Percentiles rank a stretch among this genome's conserved stretches.
Evolutionary conservation across 23 red algal species (phyloP).

Genomic region (Cyanidiococcus yangmingshanensis): DNA sequence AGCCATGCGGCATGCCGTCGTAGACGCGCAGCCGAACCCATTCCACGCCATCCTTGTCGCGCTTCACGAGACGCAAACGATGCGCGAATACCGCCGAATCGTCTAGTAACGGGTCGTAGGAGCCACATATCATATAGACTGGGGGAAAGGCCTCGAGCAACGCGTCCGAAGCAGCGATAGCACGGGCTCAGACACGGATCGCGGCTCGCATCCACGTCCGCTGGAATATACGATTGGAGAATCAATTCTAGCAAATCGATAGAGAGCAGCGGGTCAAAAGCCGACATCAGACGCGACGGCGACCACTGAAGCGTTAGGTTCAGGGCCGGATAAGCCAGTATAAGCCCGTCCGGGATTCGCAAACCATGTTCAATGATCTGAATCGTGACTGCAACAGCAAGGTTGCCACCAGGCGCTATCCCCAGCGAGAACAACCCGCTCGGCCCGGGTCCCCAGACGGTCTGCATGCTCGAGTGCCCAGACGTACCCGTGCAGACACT

Average conservation of each 20-base stretch:
- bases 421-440: constrained; percentile 64
- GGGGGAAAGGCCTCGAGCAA: constrained; percentile 36
- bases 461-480: constrained; percentile 56
- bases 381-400: constrained; percentile 54
- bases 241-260: constrained; percentile 57
- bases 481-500: constrained; percentile 43
- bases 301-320: constrained; percentile 64
- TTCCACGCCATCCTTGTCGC: not conserved
- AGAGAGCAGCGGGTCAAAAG: constrained; percentile 81
- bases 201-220: constrained; percentile 3
- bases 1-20: constrained; percentile 72
- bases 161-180: constrained; percentile 30
- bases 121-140: constrained; percentile 42
- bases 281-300: constrained; percentile 74
- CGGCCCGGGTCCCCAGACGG: constrained; percentile 36
- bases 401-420: constrained; percentile 88
- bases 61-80: constrained; percentile 25
- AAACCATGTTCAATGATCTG: constrained; percentile 34
- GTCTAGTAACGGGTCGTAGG: constrained; percentile 72
- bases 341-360: constrained; percentile 57
- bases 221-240: constrained; percentile 61
- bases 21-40: constrained; percentile 21
- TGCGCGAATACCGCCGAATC: constrained; percentile 51
- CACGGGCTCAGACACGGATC: constrained; percentile 47
- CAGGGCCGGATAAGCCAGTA: constrained; percentile 79